A percentile compares a stretch with the other conserved stretches of the same genome.
Evolutionary conservation across 1,139 yeast genomes (phyloP).

Genomic region (Blastobotrys capitulatus): DNA sequence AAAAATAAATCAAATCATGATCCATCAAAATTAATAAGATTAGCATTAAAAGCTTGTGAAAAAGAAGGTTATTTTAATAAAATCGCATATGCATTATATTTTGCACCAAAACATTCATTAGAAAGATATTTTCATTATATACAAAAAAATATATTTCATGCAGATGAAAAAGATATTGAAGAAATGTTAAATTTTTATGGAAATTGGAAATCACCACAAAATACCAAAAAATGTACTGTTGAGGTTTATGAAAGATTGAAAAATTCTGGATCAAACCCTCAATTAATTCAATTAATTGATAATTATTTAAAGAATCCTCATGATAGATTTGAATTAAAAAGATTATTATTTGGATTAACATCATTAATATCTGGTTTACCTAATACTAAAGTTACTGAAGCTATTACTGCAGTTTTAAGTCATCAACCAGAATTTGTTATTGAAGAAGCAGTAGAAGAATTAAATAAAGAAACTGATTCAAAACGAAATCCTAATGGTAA

Average conservation of each 20-base stretch:
- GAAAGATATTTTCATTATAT: background rate
- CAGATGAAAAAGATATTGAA: background rate
- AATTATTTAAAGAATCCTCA: background rate
- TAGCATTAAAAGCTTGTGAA: background rate
- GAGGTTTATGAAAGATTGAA: background rate
- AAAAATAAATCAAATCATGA: background rate
- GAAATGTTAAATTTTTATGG: background rate
- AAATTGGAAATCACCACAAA: background rate
- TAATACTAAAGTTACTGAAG: background rate
- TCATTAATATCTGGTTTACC: background rate
- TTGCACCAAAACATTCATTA: background rate
- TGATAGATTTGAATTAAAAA: background rate
- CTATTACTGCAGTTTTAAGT: background rate
- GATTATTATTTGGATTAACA: background rate
- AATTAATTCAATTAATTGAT: background rate
- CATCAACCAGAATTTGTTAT: background rate
- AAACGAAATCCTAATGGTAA: background rate
- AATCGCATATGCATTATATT: background rate
- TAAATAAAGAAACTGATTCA: background rate
- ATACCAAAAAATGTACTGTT: background rate
- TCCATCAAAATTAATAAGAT: background rate
- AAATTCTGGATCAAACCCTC: background rate
- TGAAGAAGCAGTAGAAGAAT: background rate
- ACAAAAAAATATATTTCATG: background rate
- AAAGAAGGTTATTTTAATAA: background rate